Base-by-base conservation (phyloP, 2,329 filamentous ascomycete genomes). In the Hypoxylon sp. region DNA sequence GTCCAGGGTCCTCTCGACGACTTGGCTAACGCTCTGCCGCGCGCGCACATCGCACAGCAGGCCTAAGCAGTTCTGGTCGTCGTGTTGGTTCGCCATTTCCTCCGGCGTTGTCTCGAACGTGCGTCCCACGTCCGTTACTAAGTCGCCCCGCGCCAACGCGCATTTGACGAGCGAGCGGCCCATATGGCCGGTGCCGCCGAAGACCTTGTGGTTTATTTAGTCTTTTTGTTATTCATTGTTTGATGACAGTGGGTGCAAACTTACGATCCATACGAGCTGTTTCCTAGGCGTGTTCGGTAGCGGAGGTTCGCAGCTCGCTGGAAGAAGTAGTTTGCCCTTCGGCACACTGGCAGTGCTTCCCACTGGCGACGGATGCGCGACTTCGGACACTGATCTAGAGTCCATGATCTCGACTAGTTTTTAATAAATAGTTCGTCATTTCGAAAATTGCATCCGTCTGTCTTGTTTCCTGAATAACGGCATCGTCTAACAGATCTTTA, bases 151-250 rank as follows among this genome's bases (percentile, higher is more conserved):
- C 14, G 88, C 85, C 22, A 98, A 86, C 14, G 92, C 94, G 60
- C 88, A 90, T 76, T 96, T 95, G 66, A 95, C 93, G 19, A 98
- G 88, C 6, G 93, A 97, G 58, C 94, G 91, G 66, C 96, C 96
- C 86, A 98, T 97, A 76, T 99, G 96, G 62, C 96, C 96, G n/a
- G 94, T 98, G 53, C 94, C 94, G 53, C 96, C 96, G 80, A 98
- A 99, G 60, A 98, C 85, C 93, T 94, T 67, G 44, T 66, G 39
- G 22, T 31, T 57, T 13, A 50, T 70, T 70, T 24, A 67, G 22
- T 11, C 8, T 44, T 19, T 44, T 35, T 11, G 33, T 52, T 33
- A 13, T 5, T 51, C 14, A 44, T 60, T 44, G 29, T 5, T n/a
- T n/a, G n/a, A n/a, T n/a, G n/a, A n/a, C n/a, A n/a, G n/a, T n/a